Base-by-base conservation (phyloP, 179 eudicot genomes). In the Silene vulgaris region DNA sequence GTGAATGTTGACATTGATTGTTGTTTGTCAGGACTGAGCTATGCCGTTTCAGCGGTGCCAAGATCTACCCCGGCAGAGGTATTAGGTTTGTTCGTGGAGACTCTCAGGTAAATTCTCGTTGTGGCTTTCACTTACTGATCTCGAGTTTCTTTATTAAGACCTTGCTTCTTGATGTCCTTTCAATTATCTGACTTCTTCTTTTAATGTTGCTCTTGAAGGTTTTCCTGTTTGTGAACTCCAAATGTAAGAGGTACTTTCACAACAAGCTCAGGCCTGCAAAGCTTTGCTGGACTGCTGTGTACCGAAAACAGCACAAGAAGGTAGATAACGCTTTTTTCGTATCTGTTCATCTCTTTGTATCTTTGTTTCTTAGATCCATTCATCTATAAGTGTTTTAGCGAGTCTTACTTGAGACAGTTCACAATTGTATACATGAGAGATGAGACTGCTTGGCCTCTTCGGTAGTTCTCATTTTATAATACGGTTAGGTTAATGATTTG, bases 21-120 rank as follows among this genome's bases (percentile, higher is more conserved):
- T 69, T 43, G 26, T 7, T 40, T 69, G 54, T 5, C 83, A 90
- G 91, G 88, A 88, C 91, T 59, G 96, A 90, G 11, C 90, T 90
- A 13, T 90, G 92, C 82, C 96, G 96, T 16, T 90, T 90, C 78
- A 90, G 96, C 68, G 96, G 96, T 20, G 89, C 85, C 64, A 90
- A 90, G 87, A 86, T 90, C 23, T 89, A 88, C 74, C 95, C 95
- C 1, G 95, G 95, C 4, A 90, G 81, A 80, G 93, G 96, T 14
- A 90, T 90, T 83, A 86, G 96, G 80, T 90, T 87, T 76, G 80
- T 90, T 19, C 91, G 96, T 32, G 76, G 88, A 0, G 93, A 89
- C 76, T 90, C 96, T 21, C 96, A 90, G 91, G 96, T 88, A 81
- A 26, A 52, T 14, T 30, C 0, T 8, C 5, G 20, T 67, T 26